phyloP scores from a whole-genome alignment of 2,329 filamentous ascomycete species.

The Didymella lethalis region DNA sequence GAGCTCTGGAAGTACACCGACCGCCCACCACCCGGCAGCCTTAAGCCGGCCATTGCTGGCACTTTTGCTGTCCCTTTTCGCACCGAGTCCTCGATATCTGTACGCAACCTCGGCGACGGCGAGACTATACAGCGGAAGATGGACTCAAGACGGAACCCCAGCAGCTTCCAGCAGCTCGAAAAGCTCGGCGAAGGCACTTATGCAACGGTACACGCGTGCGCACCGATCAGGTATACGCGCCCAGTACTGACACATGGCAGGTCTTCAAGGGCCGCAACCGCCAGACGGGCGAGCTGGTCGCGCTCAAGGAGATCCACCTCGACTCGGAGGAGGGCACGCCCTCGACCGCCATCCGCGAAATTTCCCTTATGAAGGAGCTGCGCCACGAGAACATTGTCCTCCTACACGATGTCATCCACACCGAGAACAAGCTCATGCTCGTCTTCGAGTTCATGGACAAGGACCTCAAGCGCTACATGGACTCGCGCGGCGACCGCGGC shows the following conservation, averaged over 20 bases:
- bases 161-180: slow-evolving; percentile 98
- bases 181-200: slow-evolving; percentile 98
- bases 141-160: slow-evolving; percentile 92
- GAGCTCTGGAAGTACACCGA: slow-evolving; percentile 60
- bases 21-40: slow-evolving; percentile 55
- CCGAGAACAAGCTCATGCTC: slow-evolving; percentile 99
- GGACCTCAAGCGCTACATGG: slow-evolving; percentile 99
- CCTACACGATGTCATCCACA: slow-evolving; percentile 98
- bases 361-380: slow-evolving; percentile 98
- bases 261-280: slow-evolving; percentile 98
- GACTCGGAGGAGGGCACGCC: slow-evolving; percentile 98
- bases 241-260: slow-evolving; percentile 58
- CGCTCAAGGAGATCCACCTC: slow-evolving; percentile 97
- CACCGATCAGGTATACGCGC: background rate
- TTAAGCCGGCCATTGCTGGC: slow-evolving; percentile 59
- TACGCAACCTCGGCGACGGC: slow-evolving; percentile 56
- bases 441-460: slow-evolving; percentile 99
- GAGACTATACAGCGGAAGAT: slow-evolving; percentile 59
- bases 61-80: slow-evolving; percentile 57
- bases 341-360: slow-evolving; percentile 96
- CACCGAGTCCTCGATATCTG: slow-evolving; percentile 61
- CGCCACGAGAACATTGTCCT: slow-evolving; percentile 99
- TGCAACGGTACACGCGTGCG: slow-evolving; percentile 75
- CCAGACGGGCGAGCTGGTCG: slow-evolving; percentile 95
- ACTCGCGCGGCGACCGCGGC: slow-evolving; percentile 86